Percentiles rank a stretch among this genome's conserved stretches.
These are phyloP conservation scores for Naganishia sp. DNA, from an alignment of 1,284 basidiomycete species.

Conservation along the genomic window DNA sequence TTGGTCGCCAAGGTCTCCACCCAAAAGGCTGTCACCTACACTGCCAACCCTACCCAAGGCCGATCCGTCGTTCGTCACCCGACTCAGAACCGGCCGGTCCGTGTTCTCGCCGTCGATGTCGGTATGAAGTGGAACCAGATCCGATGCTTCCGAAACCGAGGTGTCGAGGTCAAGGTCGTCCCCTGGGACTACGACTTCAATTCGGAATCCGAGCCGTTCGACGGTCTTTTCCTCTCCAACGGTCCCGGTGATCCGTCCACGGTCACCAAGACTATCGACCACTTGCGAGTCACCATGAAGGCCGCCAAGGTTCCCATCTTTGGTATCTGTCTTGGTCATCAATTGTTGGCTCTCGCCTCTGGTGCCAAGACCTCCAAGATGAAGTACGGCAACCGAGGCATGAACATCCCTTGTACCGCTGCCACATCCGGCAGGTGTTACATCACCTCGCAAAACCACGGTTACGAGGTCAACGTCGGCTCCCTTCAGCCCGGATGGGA, in stretches of 20 bases:
- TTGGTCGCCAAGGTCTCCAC: constrained; percentile 88
- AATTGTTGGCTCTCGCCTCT: constrained; percentile 90
- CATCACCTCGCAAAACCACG: constrained; percentile 99
- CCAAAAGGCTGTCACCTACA: constrained; percentile 69
- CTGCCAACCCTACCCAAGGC: constrained; percentile 59
- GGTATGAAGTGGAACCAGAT: constrained; percentile 99
- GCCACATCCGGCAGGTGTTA: constrained; percentile 93
- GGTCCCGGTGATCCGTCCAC: constrained; percentile 96
- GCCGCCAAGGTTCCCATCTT: constrained; percentile 83
- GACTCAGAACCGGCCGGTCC: constrained; percentile 70
- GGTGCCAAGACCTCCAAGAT: constrained; percentile 95
- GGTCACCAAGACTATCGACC: constrained; percentile 71
- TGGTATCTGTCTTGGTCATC: constrained; percentile 98
- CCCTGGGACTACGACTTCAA: constrained; percentile 97
- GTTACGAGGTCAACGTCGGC: constrained; percentile 86
- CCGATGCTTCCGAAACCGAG: constrained; percentile 89
- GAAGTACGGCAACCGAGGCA: constrained; percentile 99
- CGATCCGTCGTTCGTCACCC: constrained; percentile 69
- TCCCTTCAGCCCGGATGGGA: constrained; percentile 85
- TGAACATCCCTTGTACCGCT: constrained; percentile 98
- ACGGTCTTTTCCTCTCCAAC: constrained; percentile 96
- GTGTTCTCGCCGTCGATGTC: constrained; percentile 90
- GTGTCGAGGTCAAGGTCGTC: constrained; percentile 94
- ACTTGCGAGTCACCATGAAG: constrained; percentile 72
- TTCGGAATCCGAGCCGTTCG: constrained; percentile 74